Percentiles rank a stretch among this genome's conserved stretches.
Evolutionary conservation across 139 green algal species (phyloP).

Genomic region (Yamagishiella unicocca): DNA sequence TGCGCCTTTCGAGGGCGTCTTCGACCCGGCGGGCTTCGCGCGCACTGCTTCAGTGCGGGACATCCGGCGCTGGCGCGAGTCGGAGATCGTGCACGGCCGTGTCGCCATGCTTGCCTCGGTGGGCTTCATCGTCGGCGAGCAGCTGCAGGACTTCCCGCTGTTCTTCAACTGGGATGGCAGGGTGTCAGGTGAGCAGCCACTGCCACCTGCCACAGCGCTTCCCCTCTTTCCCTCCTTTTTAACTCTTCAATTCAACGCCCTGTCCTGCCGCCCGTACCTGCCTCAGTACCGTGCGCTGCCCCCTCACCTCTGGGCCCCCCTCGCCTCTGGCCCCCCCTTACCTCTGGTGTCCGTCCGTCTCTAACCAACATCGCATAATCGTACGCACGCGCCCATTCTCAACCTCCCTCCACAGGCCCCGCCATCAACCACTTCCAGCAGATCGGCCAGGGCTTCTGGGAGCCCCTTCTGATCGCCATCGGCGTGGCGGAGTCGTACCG

Average conservation of each 20-base stretch:
- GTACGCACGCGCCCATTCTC: no score
- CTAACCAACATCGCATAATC: no score
- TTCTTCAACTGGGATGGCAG: conserved; percentile 74
- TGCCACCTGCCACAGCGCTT: neutral
- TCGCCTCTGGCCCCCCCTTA: no score
- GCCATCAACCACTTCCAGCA: conserved; percentile 90
- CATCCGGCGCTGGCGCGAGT: conserved; percentile 74
- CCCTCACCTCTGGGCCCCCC: no score
- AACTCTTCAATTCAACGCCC: no score
- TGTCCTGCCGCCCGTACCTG: no score
- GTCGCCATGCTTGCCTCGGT: conserved; percentile 82
- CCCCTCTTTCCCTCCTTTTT: no score
- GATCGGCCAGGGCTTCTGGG: conserved; percentile 71
- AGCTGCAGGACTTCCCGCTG: conserved; percentile 70
- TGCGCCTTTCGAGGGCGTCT: conserved; percentile 67
- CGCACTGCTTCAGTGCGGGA: conserved; percentile 56
- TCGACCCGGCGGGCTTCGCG: conserved; percentile 64
- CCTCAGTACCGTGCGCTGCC: no score
- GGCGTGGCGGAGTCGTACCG: conserved; percentile 74
- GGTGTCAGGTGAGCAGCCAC: conserved; percentile 44
- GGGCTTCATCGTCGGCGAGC: conserved; percentile 81
- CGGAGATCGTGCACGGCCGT: conserved; percentile 83
- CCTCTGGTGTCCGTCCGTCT: no score
- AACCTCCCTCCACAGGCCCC: conserved; percentile 59
- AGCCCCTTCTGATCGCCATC: conserved; percentile 79